Percentiles rank a stretch among this genome's conserved stretches.
Evolutionary conservation across 2,329 filamentous ascomycete species (phyloP).

Genomic region (Ophiocordyceps camponoti-rufipedis): DNA sequence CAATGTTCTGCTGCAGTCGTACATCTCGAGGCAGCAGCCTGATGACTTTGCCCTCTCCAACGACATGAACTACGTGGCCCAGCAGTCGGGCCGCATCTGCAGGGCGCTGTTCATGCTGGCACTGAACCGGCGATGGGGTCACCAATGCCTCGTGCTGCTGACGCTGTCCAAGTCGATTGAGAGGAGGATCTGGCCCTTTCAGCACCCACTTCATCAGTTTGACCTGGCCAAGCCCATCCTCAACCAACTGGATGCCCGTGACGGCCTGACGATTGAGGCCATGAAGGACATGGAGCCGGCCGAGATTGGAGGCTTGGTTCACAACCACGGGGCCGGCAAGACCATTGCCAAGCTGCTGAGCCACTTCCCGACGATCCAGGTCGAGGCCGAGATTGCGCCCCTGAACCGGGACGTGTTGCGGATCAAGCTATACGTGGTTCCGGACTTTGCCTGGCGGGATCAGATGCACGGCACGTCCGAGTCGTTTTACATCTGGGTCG

Average conservation of each 20-base stretch:
- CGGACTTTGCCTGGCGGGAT: constrained; percentile 91
- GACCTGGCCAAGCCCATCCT: constrained; percentile 73
- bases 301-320: constrained; percentile 80
- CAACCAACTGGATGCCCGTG: constrained; percentile 69
- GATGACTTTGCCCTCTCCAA: constrained; percentile 91
- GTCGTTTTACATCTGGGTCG: constrained; percentile 97
- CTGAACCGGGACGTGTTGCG: constrained; percentile 85
- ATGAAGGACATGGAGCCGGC: constrained; percentile 84
- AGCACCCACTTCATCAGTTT: constrained; percentile 91
- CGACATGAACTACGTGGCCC: constrained; percentile 85
- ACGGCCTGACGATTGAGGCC: constrained; percentile 56
- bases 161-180: constrained; percentile 95
- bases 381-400: constrained; percentile 90
- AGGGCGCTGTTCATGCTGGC: constrained; percentile 95
- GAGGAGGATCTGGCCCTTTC: constrained; percentile 84
- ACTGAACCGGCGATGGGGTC: constrained; percentile 84
- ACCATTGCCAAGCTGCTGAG: constrained; percentile 66
- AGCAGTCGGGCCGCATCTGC: constrained; percentile 89
- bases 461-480: constrained; percentile 85
- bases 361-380: constrained; percentile 79
- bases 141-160: constrained; percentile 80
- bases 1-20: constrained; percentile 85
- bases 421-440: constrained; percentile 71
- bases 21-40: constrained; percentile 72
- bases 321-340: constrained; percentile 74